These are phyloP conservation scores for Nemophila menziesii DNA, from an alignment of 257 asterid genomes.

Conservation along the genomic window DNA sequence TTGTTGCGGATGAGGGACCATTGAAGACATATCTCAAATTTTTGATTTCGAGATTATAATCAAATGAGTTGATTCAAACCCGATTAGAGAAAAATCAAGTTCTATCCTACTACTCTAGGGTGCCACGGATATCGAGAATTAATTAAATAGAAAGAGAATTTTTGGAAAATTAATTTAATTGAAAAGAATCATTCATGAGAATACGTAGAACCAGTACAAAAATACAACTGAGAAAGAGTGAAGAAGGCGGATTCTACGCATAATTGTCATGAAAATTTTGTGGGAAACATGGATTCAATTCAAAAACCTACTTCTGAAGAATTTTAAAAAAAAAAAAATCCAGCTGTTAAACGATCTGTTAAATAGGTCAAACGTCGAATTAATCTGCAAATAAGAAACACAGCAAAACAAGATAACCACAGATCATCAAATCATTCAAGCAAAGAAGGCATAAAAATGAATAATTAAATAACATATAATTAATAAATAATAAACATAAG, in stretches of 20 bases:
- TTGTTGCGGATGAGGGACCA: slow-evolving; percentile 11
- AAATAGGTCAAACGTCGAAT: not conserved
- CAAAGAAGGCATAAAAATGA: not conserved
- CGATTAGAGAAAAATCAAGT: not conserved
- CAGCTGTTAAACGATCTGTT: not conserved
- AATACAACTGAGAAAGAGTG: slow-evolving; percentile 90
- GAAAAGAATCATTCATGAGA: slow-evolving; percentile 47
- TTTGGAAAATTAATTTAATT: not conserved
- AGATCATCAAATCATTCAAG: not conserved
- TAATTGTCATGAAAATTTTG: slow-evolving; percentile 31
- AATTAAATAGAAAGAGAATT: not conserved
- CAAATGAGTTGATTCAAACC: too few relatives aligned
- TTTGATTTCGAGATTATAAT: not conserved
- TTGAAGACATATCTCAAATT: slow-evolving; percentile 27
- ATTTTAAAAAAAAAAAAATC: too few relatives aligned
- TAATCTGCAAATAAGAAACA: not conserved
- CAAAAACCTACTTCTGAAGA: not conserved
- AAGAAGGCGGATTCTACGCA: slow-evolving; percentile 59
- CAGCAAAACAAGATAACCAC: not conserved
- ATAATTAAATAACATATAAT: too few relatives aligned
- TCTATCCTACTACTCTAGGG: not conserved
- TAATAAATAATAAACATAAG: too few relatives aligned
- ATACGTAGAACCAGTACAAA: slow-evolving; percentile 76
- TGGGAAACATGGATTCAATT: slow-evolving; percentile 14
- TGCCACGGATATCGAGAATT: not conserved